These are phyloP conservation scores for Stylosanthes scabra DNA, from an alignment of 331 rosid genomes.

Conservation along the genomic window DNA sequence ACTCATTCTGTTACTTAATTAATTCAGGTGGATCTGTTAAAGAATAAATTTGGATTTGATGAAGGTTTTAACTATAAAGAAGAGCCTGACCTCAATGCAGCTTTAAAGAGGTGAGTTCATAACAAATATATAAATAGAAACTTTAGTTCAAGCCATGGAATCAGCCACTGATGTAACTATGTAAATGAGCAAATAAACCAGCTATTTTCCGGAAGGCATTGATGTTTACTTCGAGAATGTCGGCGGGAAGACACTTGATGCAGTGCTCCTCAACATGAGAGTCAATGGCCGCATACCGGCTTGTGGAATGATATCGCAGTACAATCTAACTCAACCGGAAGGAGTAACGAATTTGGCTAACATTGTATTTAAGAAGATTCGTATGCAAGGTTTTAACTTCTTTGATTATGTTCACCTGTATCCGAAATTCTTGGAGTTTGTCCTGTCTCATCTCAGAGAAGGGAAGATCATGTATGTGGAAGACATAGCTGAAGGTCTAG, in stretches of 20 bases:
- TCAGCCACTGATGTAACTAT: too few species aligned
- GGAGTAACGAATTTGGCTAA: slow-evolving; percentile 37
- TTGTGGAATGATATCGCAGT: slow-evolving; percentile 50
- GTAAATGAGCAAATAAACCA: not conserved
- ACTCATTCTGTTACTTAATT: not conserved
- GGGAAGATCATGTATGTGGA: slow-evolving; percentile 43
- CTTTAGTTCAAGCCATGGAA: too few species aligned
- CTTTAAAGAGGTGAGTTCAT: slow-evolving; percentile 39
- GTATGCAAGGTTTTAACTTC: slow-evolving; percentile 36
- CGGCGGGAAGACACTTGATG: slow-evolving; percentile 49
- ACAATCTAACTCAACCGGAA: slow-evolving; percentile 45
- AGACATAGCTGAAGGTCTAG: slow-evolving; percentile 44
- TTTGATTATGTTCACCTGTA: slow-evolving; percentile 23
- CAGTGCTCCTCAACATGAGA: slow-evolving; percentile 43
- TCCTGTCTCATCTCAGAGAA: slow-evolving; percentile 42
- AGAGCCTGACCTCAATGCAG: slow-evolving; percentile 43
- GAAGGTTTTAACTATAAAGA: slow-evolving; percentile 47
- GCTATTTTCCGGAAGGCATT: slow-evolving; percentile 48
- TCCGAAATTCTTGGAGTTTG: slow-evolving; percentile 48
- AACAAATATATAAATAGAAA: not conserved
- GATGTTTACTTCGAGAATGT: slow-evolving; percentile 50
- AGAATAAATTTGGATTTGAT: slow-evolving; percentile 46
- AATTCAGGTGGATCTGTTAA: slow-evolving; percentile 44
- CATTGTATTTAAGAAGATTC: slow-evolving; percentile 30
- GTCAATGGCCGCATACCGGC: slow-evolving; percentile 38